Conservation (phyloP, 2,329 filamentous ascomycete species). For the Colletotrichum echinochloae region DNA sequence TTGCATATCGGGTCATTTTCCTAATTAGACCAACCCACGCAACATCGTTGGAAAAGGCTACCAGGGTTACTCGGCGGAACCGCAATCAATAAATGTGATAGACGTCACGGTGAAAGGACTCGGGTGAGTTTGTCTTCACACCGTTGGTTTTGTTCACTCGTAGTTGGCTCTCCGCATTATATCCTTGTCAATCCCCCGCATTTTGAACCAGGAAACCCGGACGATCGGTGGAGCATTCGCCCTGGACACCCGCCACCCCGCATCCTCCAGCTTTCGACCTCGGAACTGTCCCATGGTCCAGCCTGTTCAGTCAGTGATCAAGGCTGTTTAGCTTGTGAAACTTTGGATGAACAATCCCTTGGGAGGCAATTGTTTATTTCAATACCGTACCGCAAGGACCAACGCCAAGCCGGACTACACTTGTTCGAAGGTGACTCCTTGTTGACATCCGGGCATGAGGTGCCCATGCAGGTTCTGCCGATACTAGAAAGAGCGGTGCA, state of each 20-base stretch:
- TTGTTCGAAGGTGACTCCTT: neutral
- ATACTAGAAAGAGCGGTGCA: conserved; percentile 24
- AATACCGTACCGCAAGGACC: neutral
- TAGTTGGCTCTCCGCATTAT: conserved; percentile 22
- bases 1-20: conserved; percentile 17
- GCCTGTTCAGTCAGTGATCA: neutral
- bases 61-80: neutral
- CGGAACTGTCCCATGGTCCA: conserved; percentile 21
- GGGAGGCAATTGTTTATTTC: neutral
- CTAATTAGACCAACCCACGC: conserved; percentile 11
- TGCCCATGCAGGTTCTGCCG: neutral
- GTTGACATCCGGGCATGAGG: neutral
- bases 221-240: conserved; percentile 4
- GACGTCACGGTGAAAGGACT: conserved; percentile 15
- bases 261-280: conserved; percentile 16
- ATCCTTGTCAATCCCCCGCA: conserved; percentile 31
- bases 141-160: neutral
- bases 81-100: neutral
- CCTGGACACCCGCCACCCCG: conserved; percentile 15
- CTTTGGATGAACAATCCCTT: conserved; percentile 19
- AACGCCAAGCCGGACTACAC: conserved; percentile 12
- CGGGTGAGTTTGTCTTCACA: conserved; percentile 1
- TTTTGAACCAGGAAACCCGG: conserved; percentile 30
- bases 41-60: conserved; percentile 2
- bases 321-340: conserved; percentile 22